Base-by-base conservation (phyloP, 768 basidiomycete genomes). In the Rhodosporidiobolus odoratus region DNA sequence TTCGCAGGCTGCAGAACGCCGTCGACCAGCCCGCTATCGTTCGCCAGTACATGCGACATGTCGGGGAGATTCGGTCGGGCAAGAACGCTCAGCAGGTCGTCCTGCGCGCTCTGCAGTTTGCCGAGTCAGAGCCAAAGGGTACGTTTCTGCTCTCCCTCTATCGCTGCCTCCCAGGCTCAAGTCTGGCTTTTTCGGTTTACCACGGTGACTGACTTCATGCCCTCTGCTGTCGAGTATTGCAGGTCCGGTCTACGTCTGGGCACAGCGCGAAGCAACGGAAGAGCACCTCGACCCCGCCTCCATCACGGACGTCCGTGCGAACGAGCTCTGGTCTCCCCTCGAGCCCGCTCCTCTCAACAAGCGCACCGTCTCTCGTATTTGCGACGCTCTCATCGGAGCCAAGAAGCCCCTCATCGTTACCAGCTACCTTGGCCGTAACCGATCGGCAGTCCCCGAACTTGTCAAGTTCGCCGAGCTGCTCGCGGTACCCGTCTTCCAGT, bases 241-340 rank as follows among this genome's bases (percentile, higher is more conserved):
- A 76, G 88, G 89, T 0, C 89, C 89, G 0, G 87, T 88, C 2
- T 89, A 90, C 77, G 81, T 89, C 13, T 89, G 87, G 86, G 87
- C 84, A 19, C 82, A 87, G 23, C 83, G 89, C n/a, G 89, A 89
- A 76, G 82, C 84, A 1, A 86, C 86, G 82, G 88, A 89, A 74
- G 83, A 88, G 76, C 85, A 87, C 75, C 78, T 88, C 1, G 81
- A 84, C 30, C 69, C 79, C 7, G 71, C 78, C 8, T 66, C 78
- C 3, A 69, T 85, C n/a, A 76, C 80, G 30, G 69, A 78, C 4
- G 60, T 79, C 16, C 67, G 80, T 0, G 68, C 75, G 48, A 72
- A 70, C n/a, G 80, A 67, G 62, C 75, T 81, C 65, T 88, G 87
- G 86, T 84, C 86, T 0, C 68, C 85, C 0, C 68, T 88, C 19